Evolutionary conservation across 2,329 filamentous ascomycete genomes (phyloP).

Genomic region (Pseudogymnoascus sp.): DNA sequence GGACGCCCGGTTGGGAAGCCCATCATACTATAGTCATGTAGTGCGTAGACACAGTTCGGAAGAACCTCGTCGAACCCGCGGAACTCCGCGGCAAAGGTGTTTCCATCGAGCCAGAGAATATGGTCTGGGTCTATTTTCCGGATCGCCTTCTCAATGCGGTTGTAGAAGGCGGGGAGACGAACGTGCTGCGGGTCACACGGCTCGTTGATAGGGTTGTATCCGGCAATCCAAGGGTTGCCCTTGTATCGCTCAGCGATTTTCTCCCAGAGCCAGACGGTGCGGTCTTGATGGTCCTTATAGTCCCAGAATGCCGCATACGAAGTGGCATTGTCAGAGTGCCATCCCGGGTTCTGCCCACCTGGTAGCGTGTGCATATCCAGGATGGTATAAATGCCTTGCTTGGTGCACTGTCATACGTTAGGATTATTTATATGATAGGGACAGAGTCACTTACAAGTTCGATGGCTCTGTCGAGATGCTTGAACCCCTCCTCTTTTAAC

Average conservation of each 20-base stretch:
- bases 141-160: conserved; percentile 38
- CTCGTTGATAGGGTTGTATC: conserved; percentile 46
- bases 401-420: conserved; percentile 23
- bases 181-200: conserved; percentile 40
- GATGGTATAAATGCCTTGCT: conserved; percentile 41
- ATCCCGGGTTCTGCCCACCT: conserved; percentile 42
- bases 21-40: conserved; percentile 37
- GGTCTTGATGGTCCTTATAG: conserved; percentile 41
- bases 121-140: conserved; percentile 38
- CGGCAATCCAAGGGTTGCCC: conserved; percentile 39
- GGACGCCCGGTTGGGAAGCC: conserved; percentile 35
- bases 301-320: conserved; percentile 43
- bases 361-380: conserved; percentile 42
- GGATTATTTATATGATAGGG: background rate
- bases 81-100: conserved; percentile 39
- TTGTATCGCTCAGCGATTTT: conserved; percentile 38
- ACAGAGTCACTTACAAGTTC: conserved; percentile 28
- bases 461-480: conserved; percentile 39
- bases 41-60: conserved; percentile 38
- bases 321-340: conserved; percentile 41
- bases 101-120: conserved; percentile 38
- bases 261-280: conserved; percentile 41
- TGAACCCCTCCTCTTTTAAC: conserved; percentile 38
- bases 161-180: conserved; percentile 38
- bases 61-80: conserved; percentile 35